These are phyloP conservation scores for Trichothecium roseum DNA, from an alignment of 2,329 filamentous ascomycete genomes.

Conservation along the genomic window DNA sequence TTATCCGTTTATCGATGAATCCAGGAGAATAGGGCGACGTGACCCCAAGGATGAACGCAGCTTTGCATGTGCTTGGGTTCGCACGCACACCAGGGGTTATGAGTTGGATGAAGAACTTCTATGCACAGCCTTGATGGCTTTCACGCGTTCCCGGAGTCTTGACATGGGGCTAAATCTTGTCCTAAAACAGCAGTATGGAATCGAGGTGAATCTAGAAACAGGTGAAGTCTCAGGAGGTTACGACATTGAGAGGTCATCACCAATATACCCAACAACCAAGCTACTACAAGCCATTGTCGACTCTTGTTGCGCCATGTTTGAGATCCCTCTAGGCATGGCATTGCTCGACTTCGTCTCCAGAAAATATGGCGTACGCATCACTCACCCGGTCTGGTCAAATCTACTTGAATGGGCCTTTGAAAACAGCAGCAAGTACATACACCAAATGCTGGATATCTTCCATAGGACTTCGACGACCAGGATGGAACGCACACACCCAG, in stretches of 20 bases:
- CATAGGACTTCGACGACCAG: neutral
- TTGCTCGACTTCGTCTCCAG: conserved; percentile 53
- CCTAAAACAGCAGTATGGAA: conserved; percentile 17
- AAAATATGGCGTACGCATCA: conserved; percentile 47
- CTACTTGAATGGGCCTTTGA: conserved; percentile 51
- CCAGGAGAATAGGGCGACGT: no score
- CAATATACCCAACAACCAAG: conserved; percentile 44
- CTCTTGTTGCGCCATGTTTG: conserved; percentile 54
- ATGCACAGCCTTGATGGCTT: conserved; percentile 30
- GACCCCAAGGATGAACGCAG: no score
- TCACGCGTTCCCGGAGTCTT: conserved; percentile 26
- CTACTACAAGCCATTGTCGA: conserved; percentile 60
- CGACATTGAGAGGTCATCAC: conserved; percentile 34
- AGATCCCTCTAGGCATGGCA: conserved; percentile 46
- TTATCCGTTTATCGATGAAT: conserved; percentile 11
- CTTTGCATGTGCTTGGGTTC: no score
- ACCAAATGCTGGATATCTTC: neutral
- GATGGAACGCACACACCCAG: conserved; percentile 5
- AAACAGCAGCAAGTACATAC: neutral
- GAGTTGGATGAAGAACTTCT: conserved; percentile 26
- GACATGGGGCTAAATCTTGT: conserved; percentile 22
- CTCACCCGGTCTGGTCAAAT: conserved; percentile 50
- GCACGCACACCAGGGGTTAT: conserved; percentile 11
- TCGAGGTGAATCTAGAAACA: conserved; percentile 12
- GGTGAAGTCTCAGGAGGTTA: conserved; percentile 21